These are phyloP conservation scores for Malassezia yamatoensis DNA, from an alignment of 1,284 basidiomycete genomes.

Conservation along the genomic window DNA sequence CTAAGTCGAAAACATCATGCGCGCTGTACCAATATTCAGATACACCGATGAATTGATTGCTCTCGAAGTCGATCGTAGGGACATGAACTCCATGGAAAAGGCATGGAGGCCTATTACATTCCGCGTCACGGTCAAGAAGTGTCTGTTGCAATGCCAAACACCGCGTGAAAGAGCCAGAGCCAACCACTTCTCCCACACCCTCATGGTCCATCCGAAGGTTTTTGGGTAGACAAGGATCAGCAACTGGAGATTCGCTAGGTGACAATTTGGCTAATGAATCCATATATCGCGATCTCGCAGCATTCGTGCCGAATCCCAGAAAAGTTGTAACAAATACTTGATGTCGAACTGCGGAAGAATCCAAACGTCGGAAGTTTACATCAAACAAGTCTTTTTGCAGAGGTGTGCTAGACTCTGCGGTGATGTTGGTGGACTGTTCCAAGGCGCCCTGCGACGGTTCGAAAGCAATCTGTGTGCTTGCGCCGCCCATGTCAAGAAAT, in stretches of 20 bases:
- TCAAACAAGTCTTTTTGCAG: constrained; percentile 51
- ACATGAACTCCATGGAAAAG: constrained; percentile 96
- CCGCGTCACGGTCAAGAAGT: constrained; percentile 72
- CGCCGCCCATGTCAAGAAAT: constrained; percentile 98
- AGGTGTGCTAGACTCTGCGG: not conserved
- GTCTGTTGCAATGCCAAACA: constrained; percentile 68
- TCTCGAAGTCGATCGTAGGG: constrained; percentile 64
- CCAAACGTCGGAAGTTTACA: constrained; percentile 69
- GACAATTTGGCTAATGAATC: constrained; percentile 37
- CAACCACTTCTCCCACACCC: constrained; percentile 41
- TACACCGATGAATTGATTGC: constrained; percentile 87
- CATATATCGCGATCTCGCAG: constrained; percentile 76
- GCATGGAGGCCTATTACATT: constrained; percentile 75
- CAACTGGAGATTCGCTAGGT: not conserved
- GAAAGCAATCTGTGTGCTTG: constrained; percentile 96
- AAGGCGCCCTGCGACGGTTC: constrained; percentile 54
- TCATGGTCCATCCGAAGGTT: constrained; percentile 53
- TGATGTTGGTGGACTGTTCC: constrained; percentile 36
- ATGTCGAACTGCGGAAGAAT: constrained; percentile 76
- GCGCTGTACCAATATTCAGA: constrained; percentile 99
- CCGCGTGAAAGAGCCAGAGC: constrained; percentile 78
- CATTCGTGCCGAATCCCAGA: constrained; percentile 95
- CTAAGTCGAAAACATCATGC: constrained; percentile 85
- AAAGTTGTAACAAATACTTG: constrained; percentile 95
- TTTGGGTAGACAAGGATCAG: constrained; percentile 81